Evolutionary conservation across 768 basidiomycete genomes (phyloP).

Genomic region (Russula virescens): DNA sequence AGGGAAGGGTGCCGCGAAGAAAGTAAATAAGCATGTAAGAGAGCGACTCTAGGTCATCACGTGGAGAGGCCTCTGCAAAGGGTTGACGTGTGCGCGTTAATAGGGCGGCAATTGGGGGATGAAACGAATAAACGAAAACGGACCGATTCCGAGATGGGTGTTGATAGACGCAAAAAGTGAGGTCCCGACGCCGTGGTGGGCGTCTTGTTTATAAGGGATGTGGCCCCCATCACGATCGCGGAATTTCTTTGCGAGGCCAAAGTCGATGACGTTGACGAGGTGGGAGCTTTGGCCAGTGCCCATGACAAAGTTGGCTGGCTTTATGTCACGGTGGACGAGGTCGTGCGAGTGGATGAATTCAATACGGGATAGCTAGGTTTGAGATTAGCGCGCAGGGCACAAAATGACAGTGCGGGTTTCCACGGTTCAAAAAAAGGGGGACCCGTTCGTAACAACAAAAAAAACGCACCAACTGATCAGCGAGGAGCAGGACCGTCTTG

Average conservation of each 20-base stretch:
- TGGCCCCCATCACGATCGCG: conserved; percentile 63
- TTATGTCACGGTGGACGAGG: conserved; percentile 95
- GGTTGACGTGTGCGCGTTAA: conserved; percentile 1
- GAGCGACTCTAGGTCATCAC: conserved; percentile 75
- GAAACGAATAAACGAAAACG: conserved; percentile 26
- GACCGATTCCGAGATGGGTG: conserved; percentile 71
- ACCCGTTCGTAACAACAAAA: conserved; percentile 1
- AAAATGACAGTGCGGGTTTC: conserved; percentile 5
- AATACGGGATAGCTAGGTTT: conserved; percentile 77
- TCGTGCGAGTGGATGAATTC: conserved; percentile 96
- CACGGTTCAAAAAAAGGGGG: background rate
- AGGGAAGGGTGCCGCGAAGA: conserved; percentile 69
- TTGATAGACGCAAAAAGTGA: conserved; percentile 70
- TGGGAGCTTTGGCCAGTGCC: conserved; percentile 62
- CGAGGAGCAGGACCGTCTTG: conserved; percentile 89
- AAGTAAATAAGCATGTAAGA: conserved; percentile 85
- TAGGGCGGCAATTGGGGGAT: conserved; percentile 1
- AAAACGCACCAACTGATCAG: conserved; percentile 81
- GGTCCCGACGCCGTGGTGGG: conserved; percentile 75
- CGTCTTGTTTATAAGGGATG: conserved; percentile 67
- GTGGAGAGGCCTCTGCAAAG: conserved; percentile 58
- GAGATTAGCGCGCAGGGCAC: conserved; percentile 10
- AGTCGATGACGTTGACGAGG: conserved; percentile 89
- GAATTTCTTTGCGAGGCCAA: conserved; percentile 77
- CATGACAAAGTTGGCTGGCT: conserved; percentile 99